Base-by-base conservation (phyloP, 306 rosid species). In the Vachellia collinsii region DNA sequence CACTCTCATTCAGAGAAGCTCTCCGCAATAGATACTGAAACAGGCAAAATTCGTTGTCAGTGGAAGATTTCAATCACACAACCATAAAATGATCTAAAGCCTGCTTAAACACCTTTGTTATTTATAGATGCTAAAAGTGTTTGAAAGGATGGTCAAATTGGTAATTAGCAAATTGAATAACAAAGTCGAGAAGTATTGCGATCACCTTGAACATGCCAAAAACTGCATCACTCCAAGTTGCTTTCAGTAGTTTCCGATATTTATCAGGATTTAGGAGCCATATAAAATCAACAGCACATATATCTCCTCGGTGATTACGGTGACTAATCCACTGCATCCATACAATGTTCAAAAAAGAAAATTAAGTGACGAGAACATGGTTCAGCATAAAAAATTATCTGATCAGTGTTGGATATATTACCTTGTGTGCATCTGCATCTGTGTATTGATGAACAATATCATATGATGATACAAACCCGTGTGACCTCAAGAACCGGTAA, bases 371-470 rank as follows among this genome's bases (percentile, higher is more conserved):
- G 20, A 25, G 23, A 70, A 77, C 39, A 66, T 62, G 64, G 36
- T 64, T 41, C 72, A 58, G 54, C 42, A 50, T 1, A 56, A 47
- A 39, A 43, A 68, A 62, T 25, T 54, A 59, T 13, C 4, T 22
- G 53, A 42, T 36, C 36, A 48, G 34, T 44, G 78, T 61, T 77
- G 69, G 71, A 74, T 74, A 72, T 74, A 78, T 66, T 63, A 94
- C 99, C 98, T 93, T 95, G 71, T 92, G 90, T 17, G 96, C 92
- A 66, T 95, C 99, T 78, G 96, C 91, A 86, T 95, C 99, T 11
- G 97, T 72, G 56, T 95, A 95, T 7, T 86, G 98, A 87, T 95
- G 98, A 70, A 98, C 99, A 0, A 94, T 93, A 84, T 95, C 99
- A 77, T 95, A 95, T 10, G 99, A 91, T 16, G 99, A 95, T 72